These are phyloP conservation scores for Oryza glaberrima DNA, from an alignment of 176 grass and related monocot species.

Conservation along the genomic window DNA sequence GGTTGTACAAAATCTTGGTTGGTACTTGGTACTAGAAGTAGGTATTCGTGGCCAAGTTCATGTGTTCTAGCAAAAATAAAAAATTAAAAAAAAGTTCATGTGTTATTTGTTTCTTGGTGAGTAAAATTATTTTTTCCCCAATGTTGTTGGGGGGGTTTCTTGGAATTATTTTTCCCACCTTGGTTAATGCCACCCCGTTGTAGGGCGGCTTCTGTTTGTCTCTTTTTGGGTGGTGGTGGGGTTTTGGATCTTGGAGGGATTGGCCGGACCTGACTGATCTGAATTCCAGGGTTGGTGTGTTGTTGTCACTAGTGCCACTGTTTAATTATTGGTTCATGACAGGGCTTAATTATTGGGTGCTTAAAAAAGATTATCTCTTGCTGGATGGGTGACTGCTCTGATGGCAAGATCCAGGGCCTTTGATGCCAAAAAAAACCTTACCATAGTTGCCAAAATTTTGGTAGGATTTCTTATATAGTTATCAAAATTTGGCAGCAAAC, in stretches of 20 bases:
- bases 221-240: not conserved
- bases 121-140: too few species aligned
- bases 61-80: not conserved
- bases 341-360: not conserved
- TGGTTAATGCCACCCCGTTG: not conserved
- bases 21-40: not conserved
- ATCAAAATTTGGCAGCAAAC: too few species aligned
- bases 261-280: not conserved
- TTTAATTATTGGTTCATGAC: not conserved
- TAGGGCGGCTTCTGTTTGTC: not conserved
- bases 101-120: not conserved
- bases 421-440: too few species aligned
- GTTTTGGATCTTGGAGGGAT: conserved; percentile 35
- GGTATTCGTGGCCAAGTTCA: not conserved
- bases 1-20: not conserved
- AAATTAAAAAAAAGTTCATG: not conserved
- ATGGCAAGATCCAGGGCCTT: not conserved
- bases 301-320: not conserved
- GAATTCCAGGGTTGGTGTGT: not conserved
- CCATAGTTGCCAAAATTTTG: too few species aligned
- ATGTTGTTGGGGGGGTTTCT: not conserved
- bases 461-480: too few species aligned
- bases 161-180: not conserved
- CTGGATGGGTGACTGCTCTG: not conserved
- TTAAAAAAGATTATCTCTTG: not conserved